Evolutionary conservation across 208 protist species (phyloP), one percentile per base, ranked within the genome.

Genomic region (Leishmania mexicana): DNA sequence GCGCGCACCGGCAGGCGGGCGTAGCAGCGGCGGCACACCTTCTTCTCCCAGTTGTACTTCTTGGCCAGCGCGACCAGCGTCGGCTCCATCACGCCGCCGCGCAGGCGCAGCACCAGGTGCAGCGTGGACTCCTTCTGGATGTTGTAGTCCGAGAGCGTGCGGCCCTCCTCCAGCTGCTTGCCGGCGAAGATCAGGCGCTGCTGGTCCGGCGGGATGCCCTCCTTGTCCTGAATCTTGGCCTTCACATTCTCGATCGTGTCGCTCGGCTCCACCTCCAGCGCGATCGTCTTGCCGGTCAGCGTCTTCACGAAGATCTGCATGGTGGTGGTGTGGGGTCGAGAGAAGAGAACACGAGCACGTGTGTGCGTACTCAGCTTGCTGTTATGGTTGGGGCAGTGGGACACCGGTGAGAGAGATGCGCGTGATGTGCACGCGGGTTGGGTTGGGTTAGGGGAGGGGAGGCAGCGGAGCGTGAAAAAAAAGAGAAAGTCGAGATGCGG

Each of bases 31-130:
- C 67, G 67, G 67, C 67, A 72, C 67, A 72, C 67, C 67, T 72
- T 97, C 95, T 99, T 99, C 80, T 99, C 98, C 85, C 95, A 99
- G 97, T 99, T 99, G 95, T 97, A 99, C 93, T 99, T 99, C 81
- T 95, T 85, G 65, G 99, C 99, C n/a, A 99, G 93, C 21, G 95
- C 94, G 68, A 97, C 89, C 45, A 99, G 98, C 35, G 99, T 98
- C 65, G 99, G 99, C 95, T 99, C 99, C 91, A 99, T 99, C 73
- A 96, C 98, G 54, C 54, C 54, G 10, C 54, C 54, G 54, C 54
- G 54, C 54, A 60, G 54, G 54, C 53, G 53, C 53, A 58, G 53
- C 53, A 58, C 53, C 15, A 58, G 53, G 53, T 58, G 53, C 53
- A 58, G 53, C 53, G 53, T 99, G 49, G 98, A 99, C 92, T 99